These are phyloP conservation scores for Aspergillus egyptiacus DNA, from an alignment of 495 filamentous ascomycete genomes.

Conservation along the genomic window DNA sequence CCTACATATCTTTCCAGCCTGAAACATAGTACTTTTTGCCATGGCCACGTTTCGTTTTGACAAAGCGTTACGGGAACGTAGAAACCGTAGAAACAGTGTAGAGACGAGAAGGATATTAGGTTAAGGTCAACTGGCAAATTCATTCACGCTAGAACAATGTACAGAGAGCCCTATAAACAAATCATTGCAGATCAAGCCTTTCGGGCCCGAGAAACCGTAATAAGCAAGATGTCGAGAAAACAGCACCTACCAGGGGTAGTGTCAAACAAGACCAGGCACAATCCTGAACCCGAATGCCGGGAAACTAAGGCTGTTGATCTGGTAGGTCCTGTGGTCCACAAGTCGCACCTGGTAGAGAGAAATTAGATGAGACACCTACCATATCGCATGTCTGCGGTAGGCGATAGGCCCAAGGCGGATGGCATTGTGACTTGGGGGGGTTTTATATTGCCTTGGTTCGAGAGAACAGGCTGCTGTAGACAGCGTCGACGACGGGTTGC, in stretches of 20 bases:
- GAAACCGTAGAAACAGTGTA: not conserved
- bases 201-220: conserved; percentile 19
- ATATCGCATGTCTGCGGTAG: not conserved
- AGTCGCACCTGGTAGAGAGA: conserved; percentile 22
- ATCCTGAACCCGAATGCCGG: conserved; percentile 7
- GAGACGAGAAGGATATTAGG: not conserved
- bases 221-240: conserved; percentile 20
- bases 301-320: conserved; percentile 8
- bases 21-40: too few species aligned
- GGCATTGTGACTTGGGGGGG: conserved; percentile 6
- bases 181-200: conserved; percentile 25
- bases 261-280: conserved; percentile 29
- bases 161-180: conserved; percentile 28
- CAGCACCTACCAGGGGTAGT: conserved; percentile 43
- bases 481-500: conserved; percentile 91
- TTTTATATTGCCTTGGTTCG: conserved; percentile 64
- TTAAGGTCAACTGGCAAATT: not conserved
- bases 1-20: too few species aligned
- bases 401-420: conserved; percentile 3
- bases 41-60: too few species aligned
- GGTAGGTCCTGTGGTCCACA: conserved; percentile 19
- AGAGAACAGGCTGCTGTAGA: conserved; percentile 96
- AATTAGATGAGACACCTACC: conserved; percentile 30
- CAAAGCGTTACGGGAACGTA: too few species aligned
- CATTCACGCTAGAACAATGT: conserved; percentile 16